Percentiles rank a stretch among this genome's conserved stretches.
These are phyloP conservation scores for Crithidia expoeki DNA, from an alignment of 208 protist species.

Conservation along the genomic window DNA sequence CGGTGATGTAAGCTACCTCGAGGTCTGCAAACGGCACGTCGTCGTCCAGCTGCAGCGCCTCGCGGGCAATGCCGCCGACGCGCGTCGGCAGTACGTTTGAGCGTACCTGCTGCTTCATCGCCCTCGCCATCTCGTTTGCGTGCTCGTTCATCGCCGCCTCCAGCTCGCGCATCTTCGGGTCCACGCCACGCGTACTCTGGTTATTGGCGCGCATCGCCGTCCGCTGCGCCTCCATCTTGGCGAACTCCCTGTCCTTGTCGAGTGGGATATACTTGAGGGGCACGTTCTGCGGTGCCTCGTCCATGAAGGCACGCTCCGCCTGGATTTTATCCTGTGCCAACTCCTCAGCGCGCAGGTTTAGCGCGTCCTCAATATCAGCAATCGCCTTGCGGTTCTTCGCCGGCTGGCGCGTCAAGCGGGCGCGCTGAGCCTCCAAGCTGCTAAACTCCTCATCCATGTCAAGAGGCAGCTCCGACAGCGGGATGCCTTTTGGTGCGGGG, in stretches of 20 bases:
- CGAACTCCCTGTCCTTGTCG: constrained; percentile 67
- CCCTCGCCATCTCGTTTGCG: constrained; percentile 53
- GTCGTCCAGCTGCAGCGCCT: constrained; percentile 67
- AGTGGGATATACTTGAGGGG: constrained; percentile 68
- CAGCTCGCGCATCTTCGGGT: constrained; percentile 52
- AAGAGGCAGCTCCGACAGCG: constrained; percentile 67
- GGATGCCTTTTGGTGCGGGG: constrained; percentile 49
- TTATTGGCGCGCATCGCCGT: constrained; percentile 48
- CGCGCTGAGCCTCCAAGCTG: constrained; percentile 71
- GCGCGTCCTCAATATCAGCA: constrained; percentile 48
- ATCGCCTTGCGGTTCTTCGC: constrained; percentile 67
- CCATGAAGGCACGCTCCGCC: constrained; percentile 70
- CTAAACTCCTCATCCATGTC: constrained; percentile 71
- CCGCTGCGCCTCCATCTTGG: constrained; percentile 66
- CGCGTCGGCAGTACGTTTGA: constrained; percentile 41
- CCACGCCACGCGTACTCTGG: constrained; percentile 34
- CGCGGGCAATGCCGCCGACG: constrained; percentile 52
- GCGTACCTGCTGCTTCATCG: constrained; percentile 54
- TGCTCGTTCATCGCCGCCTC: constrained; percentile 75
- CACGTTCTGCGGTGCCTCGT: constrained; percentile 64
- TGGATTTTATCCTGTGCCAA: constrained; percentile 75
- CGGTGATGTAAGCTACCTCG: constrained; percentile 64
- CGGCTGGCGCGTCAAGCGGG: constrained; percentile 58
- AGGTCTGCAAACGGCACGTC: constrained; percentile 77
- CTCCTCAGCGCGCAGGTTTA: constrained; percentile 72